Evolutionary conservation across 169 alveolate genomes (phyloP), one percentile per base, ranked within the genome.

Genomic region (Theileria annulata): DNA sequence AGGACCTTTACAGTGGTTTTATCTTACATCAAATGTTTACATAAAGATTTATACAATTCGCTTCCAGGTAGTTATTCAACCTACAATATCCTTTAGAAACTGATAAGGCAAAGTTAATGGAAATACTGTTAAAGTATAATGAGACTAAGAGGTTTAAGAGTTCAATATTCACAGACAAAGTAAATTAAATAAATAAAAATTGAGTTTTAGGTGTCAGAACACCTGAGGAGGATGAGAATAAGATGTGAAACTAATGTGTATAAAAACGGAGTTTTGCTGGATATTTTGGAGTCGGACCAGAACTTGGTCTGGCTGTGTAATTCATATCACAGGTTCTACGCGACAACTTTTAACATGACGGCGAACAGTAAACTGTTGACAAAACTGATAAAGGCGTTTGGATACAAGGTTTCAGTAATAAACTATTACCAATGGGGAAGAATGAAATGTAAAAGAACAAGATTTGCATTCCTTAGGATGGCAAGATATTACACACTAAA

Each of bases 361-460:
- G 87, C 91, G 5, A 87, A 88, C 60, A 80, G 88, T 60, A 84
- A 68, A 60, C 58, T 84, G 30, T 71, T 84, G 27, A 80, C 82
- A 21, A 79, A 87, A 25, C 73, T 91, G 28, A 76, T 91, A 27
- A 74, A 85, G 17, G 75, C 86, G 2, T 79, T 85, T 71, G 93
- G 94, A 51, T 91, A 79, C 85, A 72, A 79, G 27, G 80, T 87
- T 30, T 79, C 88, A 12, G 71, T 66, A 15, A 80, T 91, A 19
- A 87, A 91, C 72, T 88, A 85, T 67, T 91, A 90, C 75, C 95
- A 91, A 69, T 91, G 91, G 90, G 87, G 92, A 9, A 72, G 94
- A 58, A 75, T 89, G 91, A 89, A 86, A 82, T 87, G 74, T 4
- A 67, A 71, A 48, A 58, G 90, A 54, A 89, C 94, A 27, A 47